Conservation (phyloP, 228 moss, liverwort and hornwort species). For the Sphagnum fallax region DNA sequence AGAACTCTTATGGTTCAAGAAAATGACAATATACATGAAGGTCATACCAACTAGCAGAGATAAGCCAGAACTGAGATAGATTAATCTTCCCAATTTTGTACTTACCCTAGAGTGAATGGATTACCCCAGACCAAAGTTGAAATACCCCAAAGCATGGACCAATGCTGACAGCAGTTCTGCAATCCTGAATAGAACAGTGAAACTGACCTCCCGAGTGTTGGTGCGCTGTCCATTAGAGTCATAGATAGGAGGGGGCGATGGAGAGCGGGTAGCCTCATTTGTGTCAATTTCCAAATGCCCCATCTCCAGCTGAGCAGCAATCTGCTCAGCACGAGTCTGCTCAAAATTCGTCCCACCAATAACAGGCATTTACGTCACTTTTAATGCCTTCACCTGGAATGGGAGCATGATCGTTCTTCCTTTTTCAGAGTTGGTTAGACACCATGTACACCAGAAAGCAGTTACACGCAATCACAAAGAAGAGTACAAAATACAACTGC, state of each 20-base stretch:
- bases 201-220: conserved; percentile 70
- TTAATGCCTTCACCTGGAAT: conserved; percentile 93
- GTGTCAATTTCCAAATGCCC: conserved; percentile 66
- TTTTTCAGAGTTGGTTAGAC: conserved; percentile 9
- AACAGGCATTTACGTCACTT: conserved; percentile 82
- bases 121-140: no score
- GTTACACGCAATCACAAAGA: no score
- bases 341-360: conserved; percentile 97
- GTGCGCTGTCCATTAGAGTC: conserved; percentile 79
- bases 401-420: conserved; percentile 37
- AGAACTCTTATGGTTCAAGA: no score
- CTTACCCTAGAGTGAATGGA: no score
- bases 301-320: conserved; percentile 80
- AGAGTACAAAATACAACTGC: no score
- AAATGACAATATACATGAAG: no score
- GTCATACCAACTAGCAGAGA: no score
- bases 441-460: not conserved
- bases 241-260: conserved; percentile 85
- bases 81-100: no score
- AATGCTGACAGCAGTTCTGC: no score
- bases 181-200: no score
- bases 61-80: no score
- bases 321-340: conserved; percentile 99
- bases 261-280: conserved; percentile 44
- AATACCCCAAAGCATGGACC: no score